These are phyloP conservation scores for Microdochium nivale DNA, from an alignment of 2,329 filamentous ascomycete genomes.

Conservation along the genomic window DNA sequence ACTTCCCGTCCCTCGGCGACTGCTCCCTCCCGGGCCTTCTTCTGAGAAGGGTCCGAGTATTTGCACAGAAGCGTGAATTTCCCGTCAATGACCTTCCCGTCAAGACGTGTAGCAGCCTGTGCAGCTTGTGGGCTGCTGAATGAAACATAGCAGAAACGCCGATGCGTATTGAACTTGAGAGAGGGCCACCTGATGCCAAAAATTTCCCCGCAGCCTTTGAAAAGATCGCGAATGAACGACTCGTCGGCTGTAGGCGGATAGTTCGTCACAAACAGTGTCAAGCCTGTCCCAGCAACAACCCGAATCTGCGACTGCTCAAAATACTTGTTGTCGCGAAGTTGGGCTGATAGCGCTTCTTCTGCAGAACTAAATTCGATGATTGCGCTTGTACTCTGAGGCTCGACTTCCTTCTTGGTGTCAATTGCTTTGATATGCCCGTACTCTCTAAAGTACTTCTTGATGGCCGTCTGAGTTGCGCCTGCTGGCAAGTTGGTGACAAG, in stretches of 20 bases:
- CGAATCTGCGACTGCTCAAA: constrained; percentile 65
- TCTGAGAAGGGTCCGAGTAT: constrained; percentile 74
- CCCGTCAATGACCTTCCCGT: constrained; percentile 62
- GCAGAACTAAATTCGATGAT: constrained; percentile 76
- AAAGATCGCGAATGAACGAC: constrained; percentile 57
- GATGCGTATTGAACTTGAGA: constrained; percentile 77
- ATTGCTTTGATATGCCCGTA: constrained; percentile 79
- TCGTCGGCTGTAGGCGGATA: constrained; percentile 75
- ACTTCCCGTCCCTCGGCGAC: constrained; percentile 83
- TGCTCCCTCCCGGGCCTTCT: constrained; percentile 71
- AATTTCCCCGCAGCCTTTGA: constrained; percentile 70
- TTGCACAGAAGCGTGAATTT: constrained; percentile 64
- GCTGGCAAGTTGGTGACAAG: constrained; percentile 70
- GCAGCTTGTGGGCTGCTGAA: constrained; percentile 65
- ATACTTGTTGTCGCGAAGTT: constrained; percentile 73
- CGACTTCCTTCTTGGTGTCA: constrained; percentile 54
- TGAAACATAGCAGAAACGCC: constrained; percentile 94
- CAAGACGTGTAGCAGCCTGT: constrained; percentile 60
- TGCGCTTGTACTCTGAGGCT: constrained; percentile 56
- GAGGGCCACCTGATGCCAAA: constrained; percentile 84
- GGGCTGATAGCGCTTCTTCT: constrained; percentile 74
- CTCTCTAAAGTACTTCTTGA: constrained; percentile 86
- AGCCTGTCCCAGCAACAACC: constrained; percentile 65
- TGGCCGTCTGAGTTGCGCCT: constrained; percentile 59
- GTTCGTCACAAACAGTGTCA: constrained; percentile 86